A percentile compares a stretch with the other conserved stretches of the same genome.
These are phyloP conservation scores for Sarocladium strictum DNA, from an alignment of 2,329 filamentous ascomycete genomes.

Conservation along the genomic window DNA sequence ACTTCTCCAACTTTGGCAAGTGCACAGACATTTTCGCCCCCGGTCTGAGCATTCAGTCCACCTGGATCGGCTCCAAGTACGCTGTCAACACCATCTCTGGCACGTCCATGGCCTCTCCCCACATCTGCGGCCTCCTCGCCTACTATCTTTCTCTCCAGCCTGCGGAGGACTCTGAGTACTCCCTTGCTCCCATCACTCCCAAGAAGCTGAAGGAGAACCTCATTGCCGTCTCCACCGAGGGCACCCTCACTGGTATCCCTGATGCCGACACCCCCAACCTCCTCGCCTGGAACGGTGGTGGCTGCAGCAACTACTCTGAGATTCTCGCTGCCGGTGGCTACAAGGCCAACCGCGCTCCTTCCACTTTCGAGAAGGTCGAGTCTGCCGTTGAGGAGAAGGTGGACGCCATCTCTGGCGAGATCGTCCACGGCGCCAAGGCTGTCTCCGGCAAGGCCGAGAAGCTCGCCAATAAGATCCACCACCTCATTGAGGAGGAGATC, in stretches of 20 bases:
- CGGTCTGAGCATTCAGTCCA: conserved; percentile 93
- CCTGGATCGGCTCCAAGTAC: conserved; percentile 95
- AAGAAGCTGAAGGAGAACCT: conserved; percentile 90
- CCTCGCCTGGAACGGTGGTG: conserved; percentile 98
- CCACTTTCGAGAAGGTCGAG: conserved; percentile 52
- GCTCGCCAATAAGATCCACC: conserved; percentile 57
- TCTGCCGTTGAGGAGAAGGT: conserved; percentile 56
- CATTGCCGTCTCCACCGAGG: conserved; percentile 74
- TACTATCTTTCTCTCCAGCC: conserved; percentile 98
- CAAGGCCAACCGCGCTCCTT: conserved; percentile 46
- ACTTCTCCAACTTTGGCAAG: conserved; percentile 99
- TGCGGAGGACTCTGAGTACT: conserved; percentile 80
- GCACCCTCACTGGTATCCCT: conserved; percentile 75
- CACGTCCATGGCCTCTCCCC: conserved; percentile 98
- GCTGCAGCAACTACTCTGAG: conserved; percentile 80
- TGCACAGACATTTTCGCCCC: conserved; percentile 99
- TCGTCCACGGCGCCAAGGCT: conserved; percentile 41
- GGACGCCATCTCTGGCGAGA: conserved; percentile 48
- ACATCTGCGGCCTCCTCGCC: conserved; percentile 91
- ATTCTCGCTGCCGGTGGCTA: conserved; percentile 74
- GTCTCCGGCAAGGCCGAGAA: conserved; percentile 53
- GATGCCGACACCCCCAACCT: conserved; percentile 77
- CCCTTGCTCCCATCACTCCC: conserved; percentile 82
- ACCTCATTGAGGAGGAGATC: conserved; percentile 56
- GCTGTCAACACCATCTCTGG: conserved; percentile 98